Base-by-base conservation (phyloP, 1,284 basidiomycete genomes). In the Ceraceosorus bombacis region DNA sequence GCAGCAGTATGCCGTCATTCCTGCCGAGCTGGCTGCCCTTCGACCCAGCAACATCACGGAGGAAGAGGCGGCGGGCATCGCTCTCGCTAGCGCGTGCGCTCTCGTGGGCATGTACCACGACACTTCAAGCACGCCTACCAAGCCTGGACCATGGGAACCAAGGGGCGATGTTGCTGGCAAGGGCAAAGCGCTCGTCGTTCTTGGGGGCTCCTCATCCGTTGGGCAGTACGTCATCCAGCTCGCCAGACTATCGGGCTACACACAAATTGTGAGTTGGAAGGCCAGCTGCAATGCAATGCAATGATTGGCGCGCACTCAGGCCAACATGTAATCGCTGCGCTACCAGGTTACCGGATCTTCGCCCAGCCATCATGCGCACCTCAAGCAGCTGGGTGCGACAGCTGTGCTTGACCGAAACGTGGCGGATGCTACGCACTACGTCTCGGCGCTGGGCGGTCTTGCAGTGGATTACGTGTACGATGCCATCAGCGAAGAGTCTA, bases 161-260 rank as follows among this genome's bases (percentile, higher is more conserved):
- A 54, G 59, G 17, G 67, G 70, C 39, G 53, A 58, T 49, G 38
- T 46, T 13, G 64, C 55, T 0, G 68, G 65, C 12, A 63, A 66
- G 40, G 68, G 66, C 6, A 66, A 69, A 51, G 67, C 71, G 1
- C 57, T 68, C 27, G 53, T 73, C 15, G 62, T 73, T 41, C 58
- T 73, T 7, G 71, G 71, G 40, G 71, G 71, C 37, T 63, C 62
- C 17, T 60, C 59, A 4, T 60, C 56, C 2, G 68, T 73, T 6
- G 71, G 71, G 2, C 70, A 71, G 41, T 72, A 73, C 63, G 68
- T 58, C 0, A 70, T 73, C 50, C 71, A 71, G 46, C 57, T 73
- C n/a, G 66, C 68, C 7, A 56, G 62, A 27, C 60, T 72, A 1
- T 64, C 61, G 2, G 71, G 71, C 10, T 73, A 71, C 41, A 60